Base-by-base conservation (phyloP, 2,329 filamentous ascomycete genomes). In the Botryotinia convoluta region DNA sequence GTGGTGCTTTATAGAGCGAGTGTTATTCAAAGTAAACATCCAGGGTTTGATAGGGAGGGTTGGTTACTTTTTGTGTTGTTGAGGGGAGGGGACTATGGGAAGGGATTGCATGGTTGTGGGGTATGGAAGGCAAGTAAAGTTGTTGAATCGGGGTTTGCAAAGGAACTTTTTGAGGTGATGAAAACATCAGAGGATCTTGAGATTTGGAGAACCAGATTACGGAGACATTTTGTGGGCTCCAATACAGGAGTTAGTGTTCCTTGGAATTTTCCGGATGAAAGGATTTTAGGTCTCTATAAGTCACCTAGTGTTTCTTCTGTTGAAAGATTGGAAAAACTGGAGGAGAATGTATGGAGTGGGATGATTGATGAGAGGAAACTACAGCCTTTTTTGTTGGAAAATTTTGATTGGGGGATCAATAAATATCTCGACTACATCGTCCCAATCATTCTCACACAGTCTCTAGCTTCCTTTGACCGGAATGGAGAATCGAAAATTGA, bases 381-480 rank as follows among this genome's bases (percentile, higher is more conserved):
- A 26, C 74, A 71, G 20, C 29, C 60, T 39, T 76, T 76, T 35
- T 39, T 76, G 4, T 29, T 54, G 48, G 60, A 73, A 2, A 75
- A 75, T 2, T 75, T 75, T 59, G 62, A 76, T 62, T 76, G 75
- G 75, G 74, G 48, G 1, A 48, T 72, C 35, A 71, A 67, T 26
- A 59, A 59, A 44, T 76, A 72, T 67, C 62, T 73, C 26, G 73
- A 59, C 62, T 72, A 57, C 45, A 42, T 74, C 48, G 26, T 76
- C 35, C 72, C 75, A 8, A 16, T 75, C n/a, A 65, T 67, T 29
- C 73, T 76, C 44, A 71, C 74, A 48, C 63, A 37, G 14, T 69
- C 54, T 67, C 62, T 76, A 37, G 35, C 35, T 32, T 68, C 48
- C 35, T 39, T 68, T 3, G 14, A 57, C 7, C 26, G 18, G 26